Evolutionary conservation across 2,329 filamentous ascomycete genomes (phyloP), one percentile per base, ranked within the genome.

Genomic region (Microcyclospora pomicola): DNA sequence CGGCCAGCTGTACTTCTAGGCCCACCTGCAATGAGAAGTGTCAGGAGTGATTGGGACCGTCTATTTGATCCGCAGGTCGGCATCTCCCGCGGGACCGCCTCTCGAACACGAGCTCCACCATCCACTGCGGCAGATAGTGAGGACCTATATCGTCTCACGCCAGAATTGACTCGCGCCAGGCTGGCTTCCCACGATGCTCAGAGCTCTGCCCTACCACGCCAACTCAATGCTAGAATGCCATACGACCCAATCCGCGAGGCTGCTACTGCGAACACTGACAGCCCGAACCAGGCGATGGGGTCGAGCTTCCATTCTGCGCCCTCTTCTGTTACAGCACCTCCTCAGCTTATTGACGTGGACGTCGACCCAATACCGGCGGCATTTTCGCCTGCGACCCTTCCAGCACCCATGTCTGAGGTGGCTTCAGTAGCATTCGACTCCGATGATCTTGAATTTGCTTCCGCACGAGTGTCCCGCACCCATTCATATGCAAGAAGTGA

Each of bases 241-340:
- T 55, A 52, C 34, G 53, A 57, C 33, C 54, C 53, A 19, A 51
- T 55, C n/a, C 51, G 50, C 30, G 54, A 54, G 33, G 52, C 52
- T 35, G 52, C 49, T 33, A 27, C 36, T 13, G 27, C 31, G 13
- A 24, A 35, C 12, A 30, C 31, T 13, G 27, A 34, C 36, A 34
- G 38, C 13, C 42, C 44, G 19, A 40, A 39, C 9, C 34, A 39
- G 14, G 37, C 41, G 6, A 45, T 50, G 34, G 52, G 53, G 32
- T 42, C 46, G 9, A 51, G 46, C 40, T 56, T 56, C 40, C 52
- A 53, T 43, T 54, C 54, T 32, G 51, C 51, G 9, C 44, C 48
- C 7, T 47, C 49, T 27, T 44, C 48, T 15, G 47, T 41, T 13
- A 42, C 47, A 7, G 39, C 45, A 12, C 40, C 41, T n/a, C 40